Conservation (phyloP, 345 rosid genomes). For the Corymbia maculata region DNA sequence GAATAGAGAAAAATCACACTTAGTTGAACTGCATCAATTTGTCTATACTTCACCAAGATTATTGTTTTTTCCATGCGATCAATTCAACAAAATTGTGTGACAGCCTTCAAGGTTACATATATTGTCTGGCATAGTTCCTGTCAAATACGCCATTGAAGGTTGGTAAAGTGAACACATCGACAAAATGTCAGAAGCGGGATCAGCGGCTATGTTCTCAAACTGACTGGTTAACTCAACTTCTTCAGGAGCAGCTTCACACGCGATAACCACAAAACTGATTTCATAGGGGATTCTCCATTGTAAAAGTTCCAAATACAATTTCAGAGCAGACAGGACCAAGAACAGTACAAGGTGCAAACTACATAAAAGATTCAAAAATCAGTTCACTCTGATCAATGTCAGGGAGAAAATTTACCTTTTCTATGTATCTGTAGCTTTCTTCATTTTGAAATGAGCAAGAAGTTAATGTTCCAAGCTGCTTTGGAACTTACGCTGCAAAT, state of each 20-base stretch:
- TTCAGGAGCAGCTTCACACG: background rate
- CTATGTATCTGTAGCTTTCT: background rate
- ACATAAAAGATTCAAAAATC: background rate
- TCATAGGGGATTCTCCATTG: background rate
- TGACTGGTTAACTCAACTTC: background rate
- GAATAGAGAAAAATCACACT: background rate
- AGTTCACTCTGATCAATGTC: background rate
- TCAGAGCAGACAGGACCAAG: background rate
- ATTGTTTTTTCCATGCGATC: background rate
- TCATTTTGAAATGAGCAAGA: background rate
- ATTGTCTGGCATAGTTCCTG: background rate
- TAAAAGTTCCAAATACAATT: background rate
- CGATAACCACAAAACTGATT: background rate
- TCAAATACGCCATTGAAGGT: background rate
- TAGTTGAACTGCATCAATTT: background rate
- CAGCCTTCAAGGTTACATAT: background rate
- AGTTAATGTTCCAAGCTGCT: background rate
- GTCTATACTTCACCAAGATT: background rate
- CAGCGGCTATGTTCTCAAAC: background rate
- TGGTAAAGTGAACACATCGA: background rate
- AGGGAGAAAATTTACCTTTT: background rate
- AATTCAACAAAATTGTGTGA: background rate
- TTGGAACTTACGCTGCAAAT: background rate
- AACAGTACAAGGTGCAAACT: background rate
- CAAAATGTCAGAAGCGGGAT: background rate